Evolutionary conservation across 2,329 filamentous ascomycete species (phyloP), one percentile per base, ranked within the genome.

Genomic region (Beauveria rudraprayagi): DNA sequence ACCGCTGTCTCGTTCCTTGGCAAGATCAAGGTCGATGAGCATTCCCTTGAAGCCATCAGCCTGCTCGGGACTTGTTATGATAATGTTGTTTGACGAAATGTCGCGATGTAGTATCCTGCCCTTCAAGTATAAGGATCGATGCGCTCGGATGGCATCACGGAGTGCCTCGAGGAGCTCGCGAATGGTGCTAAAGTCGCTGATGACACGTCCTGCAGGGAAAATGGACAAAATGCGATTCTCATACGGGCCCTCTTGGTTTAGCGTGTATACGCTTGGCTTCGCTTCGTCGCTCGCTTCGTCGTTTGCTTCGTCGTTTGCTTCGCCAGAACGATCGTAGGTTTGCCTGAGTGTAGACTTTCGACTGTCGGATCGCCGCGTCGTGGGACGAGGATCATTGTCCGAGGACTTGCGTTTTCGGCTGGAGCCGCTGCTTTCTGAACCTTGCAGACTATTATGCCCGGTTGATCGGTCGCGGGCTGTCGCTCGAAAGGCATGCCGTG

Each of bases 81-180:
- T 74, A 19, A 77, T 72, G 54, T 75, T 77, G n/a, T 70, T 67
- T 1, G 69, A 64, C 0, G 70, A 77, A 16, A 77, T 70, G 43
- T 76, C 70, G 37, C 65, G 65, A 61, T 77, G 70, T 9, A 77
- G 68, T 56, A 76, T 73, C 6, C 68, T 66, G 11, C 70, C 68
- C 5, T 70, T 60, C 0, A 66, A 14, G 34, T 72, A 71, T 0
- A 78, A 65, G 17, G 69, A 73, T n/a, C 62, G 66, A 57, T 77
- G 70, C n/a, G 67, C 73, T n/a, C 64, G 71, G 56, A 77, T 70
- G 16, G 69, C 69, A 59, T 77, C 73, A 5, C 68, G 68, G 19
- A 72, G 62, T 1, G 67, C 68, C 50, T 68, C 63, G 1, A 78
- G 66, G 10, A 78, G 64, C 62, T 77, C 72, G 43, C 16, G 43